Conservation (phyloP, 768 basidiomycete species). For the Pulveroboletus frians region DNA sequence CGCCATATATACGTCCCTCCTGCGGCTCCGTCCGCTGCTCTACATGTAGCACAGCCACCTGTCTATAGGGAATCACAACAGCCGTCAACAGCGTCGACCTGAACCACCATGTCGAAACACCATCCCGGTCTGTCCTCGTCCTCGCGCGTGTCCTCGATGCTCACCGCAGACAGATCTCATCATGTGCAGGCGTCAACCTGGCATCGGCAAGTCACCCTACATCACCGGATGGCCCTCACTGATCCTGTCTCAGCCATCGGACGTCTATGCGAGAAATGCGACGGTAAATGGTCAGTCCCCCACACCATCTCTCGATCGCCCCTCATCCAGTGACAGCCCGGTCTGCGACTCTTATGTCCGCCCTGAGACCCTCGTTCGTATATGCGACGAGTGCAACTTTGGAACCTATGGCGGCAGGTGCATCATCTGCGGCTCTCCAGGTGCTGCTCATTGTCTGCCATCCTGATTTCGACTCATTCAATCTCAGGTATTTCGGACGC, state of each 20-base stretch:
- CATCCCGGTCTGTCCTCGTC: conserved; percentile 58
- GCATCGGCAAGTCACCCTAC: conserved; percentile 65
- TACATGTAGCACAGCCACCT: conserved; percentile 13
- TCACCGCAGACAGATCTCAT: conserved; percentile 71
- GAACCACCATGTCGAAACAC: conserved; percentile 74
- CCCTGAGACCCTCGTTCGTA: conserved; percentile 95
- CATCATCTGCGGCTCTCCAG: conserved; percentile 95
- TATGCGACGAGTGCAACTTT: conserved; percentile 99
- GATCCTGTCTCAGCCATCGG: conserved; percentile 69
- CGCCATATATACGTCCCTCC: conserved; percentile 2
- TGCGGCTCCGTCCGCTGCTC: neutral
- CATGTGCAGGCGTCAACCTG: conserved; percentile 97
- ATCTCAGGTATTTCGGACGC: conserved; percentile 95
- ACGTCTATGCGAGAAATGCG: conserved; percentile 97
- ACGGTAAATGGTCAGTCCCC: conserved; percentile 85
- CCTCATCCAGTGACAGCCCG: conserved; percentile 51
- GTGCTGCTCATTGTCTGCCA: conserved; percentile 38
- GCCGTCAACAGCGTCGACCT: conserved; percentile 12
- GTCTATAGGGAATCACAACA: conserved; percentile 1
- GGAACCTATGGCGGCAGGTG: conserved; percentile 96
- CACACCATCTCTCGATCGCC: neutral
- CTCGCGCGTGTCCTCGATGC: too few relatives aligned
- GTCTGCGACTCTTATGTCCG: conserved; percentile 99
- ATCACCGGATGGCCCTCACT: neutral
- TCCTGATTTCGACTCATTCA: neutral